phyloP scores from a whole-genome alignment of 306 rosid species.

The Dryas drummondii region DNA sequence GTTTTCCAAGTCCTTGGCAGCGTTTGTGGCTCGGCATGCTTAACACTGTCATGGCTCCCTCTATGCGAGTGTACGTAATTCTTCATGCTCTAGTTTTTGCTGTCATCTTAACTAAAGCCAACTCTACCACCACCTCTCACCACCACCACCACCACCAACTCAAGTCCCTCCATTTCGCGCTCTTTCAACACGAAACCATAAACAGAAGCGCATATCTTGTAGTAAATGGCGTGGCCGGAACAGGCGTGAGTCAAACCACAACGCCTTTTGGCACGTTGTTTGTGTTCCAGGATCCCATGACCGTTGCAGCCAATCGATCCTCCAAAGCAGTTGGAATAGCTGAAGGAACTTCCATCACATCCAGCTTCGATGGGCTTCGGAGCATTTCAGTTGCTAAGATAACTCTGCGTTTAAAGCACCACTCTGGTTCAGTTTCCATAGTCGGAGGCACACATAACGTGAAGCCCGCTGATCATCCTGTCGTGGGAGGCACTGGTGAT shows the following conservation, averaged over 20 bases:
- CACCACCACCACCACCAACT: conserved; percentile 30
- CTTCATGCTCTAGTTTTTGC: conserved; percentile 19
- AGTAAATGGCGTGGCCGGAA: conserved; percentile 50
- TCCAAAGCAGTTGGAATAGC: conserved; percentile 58
- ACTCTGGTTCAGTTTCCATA: conserved; percentile 55
- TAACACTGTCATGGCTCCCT: conserved; percentile 28
- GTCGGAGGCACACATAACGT: conserved; percentile 57
- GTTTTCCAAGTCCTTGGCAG: background rate
- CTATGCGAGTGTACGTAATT: background rate
- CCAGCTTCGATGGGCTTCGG: conserved; percentile 61
- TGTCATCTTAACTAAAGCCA: conserved; percentile 19
- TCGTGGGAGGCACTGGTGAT: conserved; percentile 77
- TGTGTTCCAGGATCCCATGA: conserved; percentile 65
- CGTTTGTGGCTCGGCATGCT: background rate
- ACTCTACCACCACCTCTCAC: conserved; percentile 13
- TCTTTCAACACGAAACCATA: conserved; percentile 67
- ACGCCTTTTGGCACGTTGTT: conserved; percentile 66
- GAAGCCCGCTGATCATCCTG: conserved; percentile 54
- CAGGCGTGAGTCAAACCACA: conserved; percentile 41
- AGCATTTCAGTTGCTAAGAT: conserved; percentile 63
- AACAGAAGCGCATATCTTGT: conserved; percentile 69
- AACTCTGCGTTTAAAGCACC: conserved; percentile 46
- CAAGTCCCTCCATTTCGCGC: conserved; percentile 62
- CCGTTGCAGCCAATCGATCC: conserved; percentile 35
- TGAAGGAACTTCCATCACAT: conserved; percentile 65